Evolutionary conservation across 2,329 filamentous ascomycete genomes (phyloP), one percentile per base, ranked within the genome.

Genomic region (Pseudogymnoascus sp.): DNA sequence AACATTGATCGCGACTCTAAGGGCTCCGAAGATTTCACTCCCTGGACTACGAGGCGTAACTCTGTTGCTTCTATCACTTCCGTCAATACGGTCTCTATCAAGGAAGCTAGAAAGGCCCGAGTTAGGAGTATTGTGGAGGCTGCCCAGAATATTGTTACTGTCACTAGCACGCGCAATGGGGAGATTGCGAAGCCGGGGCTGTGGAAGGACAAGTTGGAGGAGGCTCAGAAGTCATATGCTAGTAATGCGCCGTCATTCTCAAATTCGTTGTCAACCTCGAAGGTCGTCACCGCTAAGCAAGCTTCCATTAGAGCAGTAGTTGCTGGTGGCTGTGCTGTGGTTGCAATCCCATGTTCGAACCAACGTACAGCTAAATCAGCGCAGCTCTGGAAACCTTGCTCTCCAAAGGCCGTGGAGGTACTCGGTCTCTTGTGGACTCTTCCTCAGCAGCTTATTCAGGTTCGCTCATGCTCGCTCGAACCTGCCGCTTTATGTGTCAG

Each of bases 1-100:
- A 78, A 80, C 38, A 70, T 85, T 41, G 74, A 76, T 60, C 78
- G 68, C 28, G 66, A 69, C 45, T 71, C 70, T 11, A 64, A 67
- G 25, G n/a, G 49, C 2, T 55, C 49, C 2, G 49, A 55, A 2
- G 49, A 33, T 19, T 55, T 55, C n/a, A 55, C 49, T 7, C 49
- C 49, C 9, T 55, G 49, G 49, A 55, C 25, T 33, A 55, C 49
- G 28, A 55, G 49, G 28, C 49, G 28, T 25, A 55, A 55, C 49
- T 55, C 49, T 12, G 49, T 55, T 1, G 49, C 49, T 11, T 55
- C 49, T 12, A 33, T 55, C 25, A 8, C 28, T 12, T 55, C 36
- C 2, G 3, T 55, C 28, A 55, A 55, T 12, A 33, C 49, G 7
- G 49, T 2, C n/a, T 55, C 49, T 4, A 55, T 55, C 8, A 55